Percentiles rank a stretch among this genome's conserved stretches.
phyloP scores from a whole-genome alignment of 352 stramenopile genomes.

The Pythium vanterpoolii region DNA sequence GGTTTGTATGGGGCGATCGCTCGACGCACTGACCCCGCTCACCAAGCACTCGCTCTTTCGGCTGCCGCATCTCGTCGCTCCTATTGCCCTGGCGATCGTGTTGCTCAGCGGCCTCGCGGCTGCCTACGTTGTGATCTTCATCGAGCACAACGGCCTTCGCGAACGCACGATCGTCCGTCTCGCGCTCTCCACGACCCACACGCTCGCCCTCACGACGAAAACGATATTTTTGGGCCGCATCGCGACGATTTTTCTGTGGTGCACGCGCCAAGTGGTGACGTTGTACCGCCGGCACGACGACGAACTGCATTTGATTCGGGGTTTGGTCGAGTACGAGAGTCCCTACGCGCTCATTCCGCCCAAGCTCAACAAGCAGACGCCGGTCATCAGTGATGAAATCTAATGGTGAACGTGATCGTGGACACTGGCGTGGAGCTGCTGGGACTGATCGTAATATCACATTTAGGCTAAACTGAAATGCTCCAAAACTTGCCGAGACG shows the following conservation, averaged over 20 bases:
- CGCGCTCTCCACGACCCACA: not conserved
- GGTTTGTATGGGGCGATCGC: conserved; percentile 2
- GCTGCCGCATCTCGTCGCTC: not conserved
- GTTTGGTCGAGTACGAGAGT: conserved; percentile 9
- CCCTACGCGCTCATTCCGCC: conserved; percentile 1
- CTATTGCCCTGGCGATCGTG: not conserved
- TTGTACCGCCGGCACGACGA: not conserved
- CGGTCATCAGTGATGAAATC: not conserved
- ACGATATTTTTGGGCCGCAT: conserved; percentile 11
- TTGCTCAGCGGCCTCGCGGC: not conserved
- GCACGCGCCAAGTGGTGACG: conserved; percentile 8
- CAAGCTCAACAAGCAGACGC: not conserved
- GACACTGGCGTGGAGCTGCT: no score
- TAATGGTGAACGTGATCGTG: no score
- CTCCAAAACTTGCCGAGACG: not conserved
- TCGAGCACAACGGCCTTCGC: conserved; percentile 1
- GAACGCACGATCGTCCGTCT: conserved; percentile 2
- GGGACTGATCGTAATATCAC: no score
- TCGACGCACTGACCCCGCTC: conserved; percentile 14
- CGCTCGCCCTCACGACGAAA: conserved; percentile 1
- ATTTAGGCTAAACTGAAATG: no score
- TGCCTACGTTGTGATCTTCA: conserved; percentile 9
- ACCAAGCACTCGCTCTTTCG: not conserved
- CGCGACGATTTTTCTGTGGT: conserved; percentile 13
- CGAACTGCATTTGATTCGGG: conserved; percentile 15